A percentile compares a stretch with the other conserved stretches of the same genome.
These are phyloP conservation scores for Zanthoxylum bungeanum DNA, from an alignment of 345 rosid genomes.

Conservation along the genomic window DNA sequence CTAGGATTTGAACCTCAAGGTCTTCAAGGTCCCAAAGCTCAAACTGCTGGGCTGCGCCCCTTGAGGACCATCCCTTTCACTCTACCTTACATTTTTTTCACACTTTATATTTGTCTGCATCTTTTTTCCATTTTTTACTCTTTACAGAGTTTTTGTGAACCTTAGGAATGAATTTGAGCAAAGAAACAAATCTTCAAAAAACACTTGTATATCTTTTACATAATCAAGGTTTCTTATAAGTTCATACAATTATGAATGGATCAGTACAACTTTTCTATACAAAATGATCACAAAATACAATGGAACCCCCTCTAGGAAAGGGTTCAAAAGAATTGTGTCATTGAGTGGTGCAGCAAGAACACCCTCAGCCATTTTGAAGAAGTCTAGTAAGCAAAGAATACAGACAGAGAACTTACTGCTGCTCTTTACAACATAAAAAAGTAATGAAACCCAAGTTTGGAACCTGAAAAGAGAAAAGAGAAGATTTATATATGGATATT, in stretches of 20 bases:
- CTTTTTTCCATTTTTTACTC: not conserved
- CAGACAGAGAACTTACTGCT: not conserved
- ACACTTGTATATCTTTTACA: not conserved
- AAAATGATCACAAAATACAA: not conserved
- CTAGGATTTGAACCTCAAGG: too few relatives aligned
- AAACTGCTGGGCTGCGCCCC: too few relatives aligned
- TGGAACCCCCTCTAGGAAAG: conserved; percentile 19
- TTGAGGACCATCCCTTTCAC: too few relatives aligned
- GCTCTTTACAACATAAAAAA: not conserved
- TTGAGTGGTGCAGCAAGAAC: not conserved
- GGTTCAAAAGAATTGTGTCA: conserved; percentile 31
- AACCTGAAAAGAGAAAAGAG: conserved; percentile 1
- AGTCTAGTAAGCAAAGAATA: not conserved
- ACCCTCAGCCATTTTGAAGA: not conserved
- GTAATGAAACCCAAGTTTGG: conserved; percentile 3
- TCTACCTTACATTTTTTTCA: too few relatives aligned
- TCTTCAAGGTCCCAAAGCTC: too few relatives aligned
- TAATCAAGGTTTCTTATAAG: not conserved
- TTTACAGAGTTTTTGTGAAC: not conserved
- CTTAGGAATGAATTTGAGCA: not conserved
- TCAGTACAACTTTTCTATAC: not conserved
- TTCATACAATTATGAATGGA: not conserved
- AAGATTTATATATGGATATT: not conserved
- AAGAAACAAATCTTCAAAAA: not conserved
- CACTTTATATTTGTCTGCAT: not conserved